phyloP scores from a whole-genome alignment of 2,329 filamentous ascomycete species.

The Aspergillus neotritici region DNA sequence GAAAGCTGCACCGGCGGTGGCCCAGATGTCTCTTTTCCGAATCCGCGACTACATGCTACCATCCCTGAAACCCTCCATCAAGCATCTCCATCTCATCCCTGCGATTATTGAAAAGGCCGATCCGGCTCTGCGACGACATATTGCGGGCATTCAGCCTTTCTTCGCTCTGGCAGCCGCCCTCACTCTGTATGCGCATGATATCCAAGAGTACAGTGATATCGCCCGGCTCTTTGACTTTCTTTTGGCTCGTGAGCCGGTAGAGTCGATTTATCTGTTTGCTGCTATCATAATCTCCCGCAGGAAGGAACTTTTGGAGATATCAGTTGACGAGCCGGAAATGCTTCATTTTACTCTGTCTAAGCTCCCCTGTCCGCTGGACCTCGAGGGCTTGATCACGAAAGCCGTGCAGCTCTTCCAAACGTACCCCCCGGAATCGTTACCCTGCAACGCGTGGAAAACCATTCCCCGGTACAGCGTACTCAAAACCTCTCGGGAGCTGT shows the following conservation, averaged over 20 bases:
- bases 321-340: constrained; percentile 81
- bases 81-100: constrained; percentile 82
- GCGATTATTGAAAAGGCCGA: constrained; percentile 71
- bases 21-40: constrained; percentile 78
- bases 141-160: constrained; percentile 76
- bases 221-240: constrained; percentile 88
- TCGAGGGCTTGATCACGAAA: constrained; percentile 68
- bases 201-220: constrained; percentile 83
- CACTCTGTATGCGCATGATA: constrained; percentile 95
- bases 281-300: constrained; percentile 77
- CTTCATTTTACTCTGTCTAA: constrained; percentile 83
- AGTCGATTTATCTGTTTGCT: constrained; percentile 86
- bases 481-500: constrained; percentile 65
- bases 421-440: constrained; percentile 67
- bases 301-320: constrained; percentile 78
- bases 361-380: constrained; percentile 70
- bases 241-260: constrained; percentile 77
- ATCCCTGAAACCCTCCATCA: constrained; percentile 69
- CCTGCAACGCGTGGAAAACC: constrained; percentile 57
- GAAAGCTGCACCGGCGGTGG: constrained; percentile 58
- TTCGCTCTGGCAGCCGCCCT: constrained; percentile 91
- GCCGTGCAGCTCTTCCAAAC: constrained; percentile 59
- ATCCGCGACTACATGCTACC: constrained; percentile 98
- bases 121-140: constrained; percentile 63
- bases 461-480: constrained; percentile 75